Evolutionary conservation across 1,139 yeast species (phyloP), one percentile per base, ranked within the genome.

Genomic region (Debaryomyces nepalensis): DNA sequence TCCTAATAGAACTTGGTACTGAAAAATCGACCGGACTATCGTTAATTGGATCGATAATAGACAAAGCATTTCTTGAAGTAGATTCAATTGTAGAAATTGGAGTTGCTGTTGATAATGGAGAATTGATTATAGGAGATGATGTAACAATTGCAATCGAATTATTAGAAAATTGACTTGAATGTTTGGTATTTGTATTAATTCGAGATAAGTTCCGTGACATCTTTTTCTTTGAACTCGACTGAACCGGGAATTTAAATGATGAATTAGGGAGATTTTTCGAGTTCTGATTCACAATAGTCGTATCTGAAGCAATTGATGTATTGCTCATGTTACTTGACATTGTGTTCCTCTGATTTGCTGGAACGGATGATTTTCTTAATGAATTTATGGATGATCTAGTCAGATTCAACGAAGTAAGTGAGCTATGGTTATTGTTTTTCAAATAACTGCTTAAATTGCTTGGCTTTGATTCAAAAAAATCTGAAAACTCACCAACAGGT

Each of bases 1-100:
- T 32, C 45, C 36, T 21, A 12, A 34, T 15, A 10, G 41, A 30
- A 22, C 52, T 46, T 3, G 70, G 67, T 18, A 67, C 64, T 3
- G 64, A 52, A 42, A 68, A 68, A 45, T 72, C 77, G 37, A 69
- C 73, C 9, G 76, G 75, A 8, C 73, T 53, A 44, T 70, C 77
- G 48, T 68, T 69, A 39, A 70, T 68, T 3, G 74, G 71, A 49
- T 70, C 74, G 37, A 66, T 58, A 19, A 68, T 54, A 9, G 65
- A 57, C 33, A 61, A 49, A 8, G 52, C 31, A 35, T 47, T 50
- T 16, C 56, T 51, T 10, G 55, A 47, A 3, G n/a, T n/a, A n/a
- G 64, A 58, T 30, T 62, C 65, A 20, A 57, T 48, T 8, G 65
- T 59, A 3, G 68, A 58, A 14, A 60, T 53, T 1, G 72, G 71